Conservation (phyloP, 345 rosid species). For the Hirschfeldia incana region DNA sequence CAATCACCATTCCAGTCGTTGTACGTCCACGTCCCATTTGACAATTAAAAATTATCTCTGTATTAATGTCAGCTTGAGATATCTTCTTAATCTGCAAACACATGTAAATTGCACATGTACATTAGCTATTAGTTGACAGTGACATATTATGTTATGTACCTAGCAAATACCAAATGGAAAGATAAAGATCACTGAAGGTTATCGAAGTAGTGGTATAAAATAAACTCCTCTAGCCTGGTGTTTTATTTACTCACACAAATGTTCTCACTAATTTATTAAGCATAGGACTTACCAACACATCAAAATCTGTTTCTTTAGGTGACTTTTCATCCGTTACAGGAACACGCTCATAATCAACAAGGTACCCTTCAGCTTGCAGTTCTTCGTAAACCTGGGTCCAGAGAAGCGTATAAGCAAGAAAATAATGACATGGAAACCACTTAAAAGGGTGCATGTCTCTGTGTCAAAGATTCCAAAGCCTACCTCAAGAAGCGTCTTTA, state of each 20-base stretch:
- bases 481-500: conserved; percentile 95
- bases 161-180: conserved; percentile 15
- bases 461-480: conserved; percentile 16
- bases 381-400: conserved; percentile 74
- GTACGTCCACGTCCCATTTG: conserved; percentile 99
- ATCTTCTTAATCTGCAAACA: conserved; percentile 77
- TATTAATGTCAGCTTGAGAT: conserved; percentile 65
- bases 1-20: conserved; percentile 98
- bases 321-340: conserved; percentile 97
- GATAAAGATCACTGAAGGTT: conserved; percentile 15
- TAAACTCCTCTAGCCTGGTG: background rate
- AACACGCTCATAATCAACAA: conserved; percentile 89
- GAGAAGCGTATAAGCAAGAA: background rate
- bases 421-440: conserved; percentile 19
- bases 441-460: conserved; percentile 12
- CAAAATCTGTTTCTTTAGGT: conserved; percentile 92
- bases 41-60: conserved; percentile 87
- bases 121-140: background rate
- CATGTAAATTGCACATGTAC: background rate
- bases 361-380: conserved; percentile 83
- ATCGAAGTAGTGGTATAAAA: background rate
- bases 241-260: background rate
- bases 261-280: background rate
- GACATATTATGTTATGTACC: background rate
- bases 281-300: conserved; percentile 67